phyloP scores from a whole-genome alignment of 2,329 filamentous ascomycete species.

The Exophiala bonariae region DNA sequence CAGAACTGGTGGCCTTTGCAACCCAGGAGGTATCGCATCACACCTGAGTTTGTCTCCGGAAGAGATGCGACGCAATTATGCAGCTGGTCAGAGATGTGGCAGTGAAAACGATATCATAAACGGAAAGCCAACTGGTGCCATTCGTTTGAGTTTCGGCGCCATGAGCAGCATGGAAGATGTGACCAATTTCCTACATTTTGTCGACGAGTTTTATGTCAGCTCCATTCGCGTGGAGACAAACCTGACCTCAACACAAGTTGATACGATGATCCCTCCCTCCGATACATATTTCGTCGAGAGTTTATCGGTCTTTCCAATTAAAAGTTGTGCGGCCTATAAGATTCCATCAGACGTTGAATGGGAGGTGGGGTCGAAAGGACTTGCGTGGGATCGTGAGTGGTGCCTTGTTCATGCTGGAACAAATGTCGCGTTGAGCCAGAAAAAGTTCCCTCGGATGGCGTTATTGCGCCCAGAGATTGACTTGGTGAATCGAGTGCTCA shows the following conservation, averaged over 20 bases:
- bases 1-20: conserved; percentile 86
- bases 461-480: conserved; percentile 76
- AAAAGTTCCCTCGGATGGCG: conserved; percentile 83
- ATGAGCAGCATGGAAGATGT: conserved; percentile 84
- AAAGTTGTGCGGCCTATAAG: conserved; percentile 81
- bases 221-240: conserved; percentile 17
- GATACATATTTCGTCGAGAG: conserved; percentile 50
- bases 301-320: conserved; percentile 83
- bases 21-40: conserved; percentile 79
- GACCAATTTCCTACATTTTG: conserved; percentile 67
- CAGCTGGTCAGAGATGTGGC: conserved; percentile 80
- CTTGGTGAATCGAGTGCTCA: conserved; percentile 64
- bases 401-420: conserved; percentile 87
- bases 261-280: neutral
- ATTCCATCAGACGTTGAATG: conserved; percentile 66
- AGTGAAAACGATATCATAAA: conserved; percentile 76
- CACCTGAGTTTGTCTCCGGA: conserved; percentile 72
- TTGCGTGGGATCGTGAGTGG: conserved; percentile 97
- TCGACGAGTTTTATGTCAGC: conserved; percentile 66
- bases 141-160: conserved; percentile 82
- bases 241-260: conserved; percentile 2
- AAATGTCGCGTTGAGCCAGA: conserved; percentile 82
- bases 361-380: conserved; percentile 77
- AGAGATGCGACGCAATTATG: conserved; percentile 84
- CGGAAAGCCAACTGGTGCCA: conserved; percentile 83